Base-by-base conservation (phyloP, 805 yeast genomes). In the Pachysolen tannophilus region DNA sequence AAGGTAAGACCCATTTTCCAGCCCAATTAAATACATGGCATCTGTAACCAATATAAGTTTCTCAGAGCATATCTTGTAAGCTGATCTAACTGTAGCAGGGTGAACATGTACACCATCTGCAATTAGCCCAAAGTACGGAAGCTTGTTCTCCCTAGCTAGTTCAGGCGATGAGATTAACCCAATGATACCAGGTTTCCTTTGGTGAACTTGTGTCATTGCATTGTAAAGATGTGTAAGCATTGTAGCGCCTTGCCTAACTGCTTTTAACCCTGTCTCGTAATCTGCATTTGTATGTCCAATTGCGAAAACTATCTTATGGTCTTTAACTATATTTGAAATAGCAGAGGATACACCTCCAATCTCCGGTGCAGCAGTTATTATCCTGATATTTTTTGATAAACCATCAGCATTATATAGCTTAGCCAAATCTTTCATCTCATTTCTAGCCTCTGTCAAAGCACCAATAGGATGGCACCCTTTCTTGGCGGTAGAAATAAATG, bases 191-290 rank as follows among this genome's bases (percentile, higher is more conserved):
- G 70, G 72, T 34, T 72, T 71, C 44, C 81, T 56, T 46, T 73
- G 79, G 45, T 72, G 78, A 6, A 75, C 75, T 32, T 49, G 59
- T 3, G 76, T 75, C 81, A 74, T 74, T 43, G 81, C 81, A 44
- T 74, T 74, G 53, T 69, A 74, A 34, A 74, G 58, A 46, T 74
- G 81, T 3, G 81, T 74, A 37, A 74, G 58, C 78, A 74, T 72
- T n/a, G 66, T 46, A 11, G 77, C 75, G 17, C 80, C 80, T n/a
- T 56, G 44, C 16, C 55, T 50, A 24, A 73, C 54, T 0, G 79
- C 79, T 34, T 60, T 52, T 16, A 63, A 39, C 10, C 55, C 56
- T 5, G 46, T 48, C 5, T 50, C 53, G 35, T 52, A 52, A 36
- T 48, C 36, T 26, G 73, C 58, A 45, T 48, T 56, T 11, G 75